Conservation (phyloP, 2,329 filamentous ascomycete species). For the Fusarium sp. region DNA sequence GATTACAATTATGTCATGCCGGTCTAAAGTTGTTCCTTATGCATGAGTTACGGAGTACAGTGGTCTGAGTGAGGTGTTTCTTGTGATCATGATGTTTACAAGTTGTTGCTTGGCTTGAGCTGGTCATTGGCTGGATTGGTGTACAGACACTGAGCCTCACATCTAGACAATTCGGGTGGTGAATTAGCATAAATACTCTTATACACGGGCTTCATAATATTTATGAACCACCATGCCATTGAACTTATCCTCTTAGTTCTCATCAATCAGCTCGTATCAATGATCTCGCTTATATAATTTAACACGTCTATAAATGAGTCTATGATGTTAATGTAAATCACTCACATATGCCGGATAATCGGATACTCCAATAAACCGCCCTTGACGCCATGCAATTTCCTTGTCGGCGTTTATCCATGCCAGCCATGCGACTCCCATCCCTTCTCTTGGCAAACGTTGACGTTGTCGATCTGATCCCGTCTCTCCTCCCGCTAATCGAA, state of each 20-base stretch:
- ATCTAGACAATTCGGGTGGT: not conserved
- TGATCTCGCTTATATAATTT: not conserved
- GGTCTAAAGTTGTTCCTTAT: slow-evolving; percentile 39
- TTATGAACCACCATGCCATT: not conserved
- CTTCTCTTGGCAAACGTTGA: slow-evolving; percentile 21
- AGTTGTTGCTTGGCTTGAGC: not conserved
- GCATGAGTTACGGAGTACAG: not conserved
- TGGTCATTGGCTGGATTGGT: not conserved
- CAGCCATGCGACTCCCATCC: slow-evolving; percentile 12
- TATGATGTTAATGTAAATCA: not conserved
- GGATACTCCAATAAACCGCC: not conserved
- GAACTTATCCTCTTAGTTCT: not conserved
- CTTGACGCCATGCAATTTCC: slow-evolving; percentile 17
- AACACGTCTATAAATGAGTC: not conserved
- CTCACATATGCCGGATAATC: not conserved
- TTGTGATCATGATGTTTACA: not conserved
- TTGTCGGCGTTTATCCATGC: slow-evolving; percentile 13
- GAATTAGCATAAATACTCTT: not conserved
- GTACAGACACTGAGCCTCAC: not conserved
- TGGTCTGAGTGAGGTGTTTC: not conserved
- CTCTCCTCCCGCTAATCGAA: slow-evolving; percentile 16
- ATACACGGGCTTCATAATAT: not conserved
- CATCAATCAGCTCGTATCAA: not conserved
- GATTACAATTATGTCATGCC: slow-evolving; percentile 36
- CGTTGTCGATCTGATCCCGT: not conserved